Evolutionary conservation across 2,329 filamentous ascomycete species (phyloP).

Genomic region (Fusarium armeniacum): DNA sequence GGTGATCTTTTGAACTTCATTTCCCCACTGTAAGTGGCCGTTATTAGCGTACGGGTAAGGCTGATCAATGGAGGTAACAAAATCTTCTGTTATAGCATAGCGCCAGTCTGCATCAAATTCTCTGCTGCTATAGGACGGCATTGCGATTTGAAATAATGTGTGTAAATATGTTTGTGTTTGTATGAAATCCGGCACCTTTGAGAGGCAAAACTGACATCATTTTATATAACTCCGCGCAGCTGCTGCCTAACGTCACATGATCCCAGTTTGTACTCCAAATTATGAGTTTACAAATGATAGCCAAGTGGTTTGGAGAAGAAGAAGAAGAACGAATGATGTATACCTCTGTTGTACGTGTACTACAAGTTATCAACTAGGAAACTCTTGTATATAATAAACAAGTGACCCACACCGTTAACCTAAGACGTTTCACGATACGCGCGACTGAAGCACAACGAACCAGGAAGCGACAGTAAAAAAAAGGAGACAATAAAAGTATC

Average conservation of each 20-base stretch:
- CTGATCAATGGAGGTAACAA: constrained; percentile 8
- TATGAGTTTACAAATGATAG: too few species aligned
- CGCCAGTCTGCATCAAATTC: constrained; percentile 30
- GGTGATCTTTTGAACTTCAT: constrained; percentile 8
- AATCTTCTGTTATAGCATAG: constrained; percentile 25
- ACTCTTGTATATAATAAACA: not conserved
- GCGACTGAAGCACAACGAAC: not conserved
- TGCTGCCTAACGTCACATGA: constrained; percentile 9
- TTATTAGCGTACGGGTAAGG: constrained; percentile 18
- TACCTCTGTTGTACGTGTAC: not conserved
- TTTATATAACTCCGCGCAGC: not conserved
- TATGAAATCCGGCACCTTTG: not conserved
- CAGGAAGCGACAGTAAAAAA: not conserved
- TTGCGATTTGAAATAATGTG: not conserved
- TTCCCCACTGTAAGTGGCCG: constrained; percentile 24
- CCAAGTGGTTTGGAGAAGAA: not conserved
- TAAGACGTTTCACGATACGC: not conserved
- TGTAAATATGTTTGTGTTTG: not conserved
- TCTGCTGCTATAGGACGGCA: constrained; percentile 23
- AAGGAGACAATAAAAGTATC: not conserved
- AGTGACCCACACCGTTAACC: not conserved
- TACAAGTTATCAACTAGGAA: too few species aligned
- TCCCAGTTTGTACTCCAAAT: not conserved
- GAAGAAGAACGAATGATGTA: not conserved
- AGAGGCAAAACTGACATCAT: not conserved